These are phyloP conservation scores for Chlorociboria aeruginascens DNA, from an alignment of 495 filamentous ascomycete species.

Conservation along the genomic window DNA sequence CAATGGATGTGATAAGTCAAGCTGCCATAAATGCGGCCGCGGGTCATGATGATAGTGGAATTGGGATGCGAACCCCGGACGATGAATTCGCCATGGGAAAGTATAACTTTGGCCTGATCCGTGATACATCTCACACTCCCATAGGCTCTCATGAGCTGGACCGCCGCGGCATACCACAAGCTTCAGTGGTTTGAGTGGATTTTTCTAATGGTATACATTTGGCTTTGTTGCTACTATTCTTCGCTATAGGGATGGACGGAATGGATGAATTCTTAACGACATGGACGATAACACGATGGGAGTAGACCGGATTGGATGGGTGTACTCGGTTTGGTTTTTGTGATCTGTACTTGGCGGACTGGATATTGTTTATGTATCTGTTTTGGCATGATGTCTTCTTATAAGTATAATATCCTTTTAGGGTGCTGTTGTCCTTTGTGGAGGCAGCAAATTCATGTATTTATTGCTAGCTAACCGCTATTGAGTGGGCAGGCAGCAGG, in stretches of 20 bases:
- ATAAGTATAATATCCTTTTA: too few species aligned
- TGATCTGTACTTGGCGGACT: slow-evolving; percentile 3
- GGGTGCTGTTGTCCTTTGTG: too few species aligned
- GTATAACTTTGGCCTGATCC: slow-evolving; percentile 27
- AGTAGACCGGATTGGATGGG: slow-evolving; percentile 15
- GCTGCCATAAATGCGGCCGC: slow-evolving; percentile 21
- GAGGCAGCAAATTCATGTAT: too few species aligned
- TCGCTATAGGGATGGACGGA: slow-evolving; percentile 9
- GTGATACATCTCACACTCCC: slow-evolving; percentile 2
- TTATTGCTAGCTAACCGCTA: too few species aligned
- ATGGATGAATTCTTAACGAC: slow-evolving; percentile 11
- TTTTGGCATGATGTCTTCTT: neutral
- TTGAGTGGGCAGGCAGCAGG: too few species aligned
- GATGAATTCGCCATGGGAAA: slow-evolving; percentile 41
- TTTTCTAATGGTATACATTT: neutral
- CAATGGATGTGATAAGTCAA: slow-evolving; percentile 22
- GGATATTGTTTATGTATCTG: neutral
- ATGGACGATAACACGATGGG: slow-evolving; percentile 18
- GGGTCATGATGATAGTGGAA: slow-evolving; percentile 56
- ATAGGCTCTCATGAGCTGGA: neutral
- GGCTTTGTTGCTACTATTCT: slow-evolving; percentile 1
- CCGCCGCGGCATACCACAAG: slow-evolving; percentile 5
- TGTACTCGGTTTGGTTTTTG: slow-evolving; percentile 9
- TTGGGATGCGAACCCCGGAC: slow-evolving; percentile 51
- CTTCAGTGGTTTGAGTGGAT: slow-evolving; percentile 3